Evolutionary conservation across 1,284 basidiomycete species (phyloP), one percentile per base, ranked within the genome.

Genomic region (Agroathelia rolfsii): DNA sequence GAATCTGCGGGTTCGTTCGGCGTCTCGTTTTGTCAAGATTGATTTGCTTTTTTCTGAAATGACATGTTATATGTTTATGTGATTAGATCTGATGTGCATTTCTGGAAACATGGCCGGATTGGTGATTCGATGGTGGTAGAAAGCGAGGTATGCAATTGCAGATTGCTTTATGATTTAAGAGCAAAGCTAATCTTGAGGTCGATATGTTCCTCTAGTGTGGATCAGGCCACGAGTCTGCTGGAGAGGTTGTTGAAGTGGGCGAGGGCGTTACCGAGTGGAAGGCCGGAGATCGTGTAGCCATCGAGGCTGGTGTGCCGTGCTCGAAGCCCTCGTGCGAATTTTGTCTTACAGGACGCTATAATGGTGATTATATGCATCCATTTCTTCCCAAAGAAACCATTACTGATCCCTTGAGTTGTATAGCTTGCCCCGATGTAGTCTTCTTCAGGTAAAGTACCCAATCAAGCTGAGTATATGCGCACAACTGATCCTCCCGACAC

Each of bases 121-220:
- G 73, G 73, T 12, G 70, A 74, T 42, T 71, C 72, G 1, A 78
- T 78, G 75, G 56, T 76, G 17, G 75, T 77, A 20, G 69, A 64
- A 16, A 74, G 76, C 38, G 72, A 75, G 54, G 71, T 70, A 39
- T 36, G 41, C n/a, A n/a, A n/a, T 29, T 35, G 17, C 5, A 15
- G 25, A 14, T 26, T 13, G 11, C 10, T 19, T 13, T 13, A n/a
- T n/a, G n/a, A 11, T 32, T 8, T n/a, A 17, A 24, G 20, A 20
- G 14, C 23, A 17, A 31, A 35, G 21, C 12, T 38, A 1, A 35
- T 40, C 34, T 32, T 32, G 1, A 11, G 30, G 5, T 15, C 6
- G 13, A n/a, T 28, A 18, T 35, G 6, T 24, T 30, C 27, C 7
- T 17, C 5, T 36, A 74, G 72, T 76, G 72, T 35, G 72, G 72